Evolutionary conservation across 1,284 basidiomycete species (phyloP).

Genomic region (Trametes hirsuta): DNA sequence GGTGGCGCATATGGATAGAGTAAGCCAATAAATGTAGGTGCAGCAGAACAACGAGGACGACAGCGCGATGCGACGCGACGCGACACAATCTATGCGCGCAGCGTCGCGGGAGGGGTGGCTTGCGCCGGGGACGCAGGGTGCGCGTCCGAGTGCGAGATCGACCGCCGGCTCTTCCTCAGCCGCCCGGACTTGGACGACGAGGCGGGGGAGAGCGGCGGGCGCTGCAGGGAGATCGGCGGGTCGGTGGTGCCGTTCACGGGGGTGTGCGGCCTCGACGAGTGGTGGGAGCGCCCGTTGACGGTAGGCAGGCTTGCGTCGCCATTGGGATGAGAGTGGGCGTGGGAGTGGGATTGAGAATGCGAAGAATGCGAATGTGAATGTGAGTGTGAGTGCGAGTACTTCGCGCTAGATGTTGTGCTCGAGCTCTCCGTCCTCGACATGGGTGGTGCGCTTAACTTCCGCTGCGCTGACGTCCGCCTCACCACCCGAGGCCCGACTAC

Average conservation of each 20-base stretch:
- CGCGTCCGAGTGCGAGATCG: constrained; percentile 20
- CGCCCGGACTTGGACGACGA: constrained; percentile 20
- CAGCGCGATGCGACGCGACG: too few relatives aligned
- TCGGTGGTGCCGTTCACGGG: constrained; percentile 11
- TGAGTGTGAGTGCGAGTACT: neutral
- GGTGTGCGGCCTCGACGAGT: neutral
- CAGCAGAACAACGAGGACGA: neutral
- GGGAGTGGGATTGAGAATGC: neutral
- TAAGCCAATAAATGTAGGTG: constrained; percentile 11
- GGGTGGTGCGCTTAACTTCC: constrained; percentile 33
- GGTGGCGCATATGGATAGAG: constrained; percentile 12
- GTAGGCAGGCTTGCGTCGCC: neutral
- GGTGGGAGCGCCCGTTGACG: neutral
- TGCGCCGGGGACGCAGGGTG: neutral
- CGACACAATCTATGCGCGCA: constrained; percentile 2
- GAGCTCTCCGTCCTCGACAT: constrained; percentile 19
- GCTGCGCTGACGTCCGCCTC: constrained; percentile 55
- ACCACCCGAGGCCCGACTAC: constrained; percentile 53
- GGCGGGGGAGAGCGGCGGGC: constrained; percentile 17
- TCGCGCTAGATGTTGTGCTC: constrained; percentile 6
- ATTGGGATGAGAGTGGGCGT: neutral
- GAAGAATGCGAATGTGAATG: neutral
- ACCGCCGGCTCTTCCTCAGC: constrained; percentile 22
- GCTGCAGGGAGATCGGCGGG: constrained; percentile 10
- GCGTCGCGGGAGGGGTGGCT: neutral